Evolutionary conservation across 805 yeast genomes (phyloP), one percentile per base, ranked within the genome.

Genomic region (Kregervanrija fluxuum): DNA sequence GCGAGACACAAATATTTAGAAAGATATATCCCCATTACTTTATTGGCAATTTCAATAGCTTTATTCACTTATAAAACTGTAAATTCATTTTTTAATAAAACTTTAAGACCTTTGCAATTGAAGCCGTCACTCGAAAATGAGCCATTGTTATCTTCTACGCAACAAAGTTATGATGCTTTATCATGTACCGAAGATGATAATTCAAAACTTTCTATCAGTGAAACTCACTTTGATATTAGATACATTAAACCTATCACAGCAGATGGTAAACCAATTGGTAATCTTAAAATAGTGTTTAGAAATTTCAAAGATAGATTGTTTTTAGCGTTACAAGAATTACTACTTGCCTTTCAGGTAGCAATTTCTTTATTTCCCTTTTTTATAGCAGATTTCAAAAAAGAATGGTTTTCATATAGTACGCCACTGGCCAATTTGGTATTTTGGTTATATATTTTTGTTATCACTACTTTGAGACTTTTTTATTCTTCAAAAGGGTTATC

Each of bases 221-320:
- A 75, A 31, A 74, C 74, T 38, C 93, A 84, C 59, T 85, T 84
- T 52, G 85, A 85, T 51, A 70, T 84, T 31, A 68, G 74, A 14
- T 71, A 74, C 15, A 59, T 84, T 33, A 66, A 73, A 11, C 74
- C 79, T 13, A 64, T 73, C 2, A 74, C 74, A 47, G 70, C 71
- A 9, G 81, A 80, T 59, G 89, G 88, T 5, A 70, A 74, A 10
- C 77, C 81, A 8, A 80, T 79, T 48, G 87, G 88, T 3, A 59
- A 62, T 8, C 56, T 68, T n/a, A 63, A 68, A 47, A 56, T 70
- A 15, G 69, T 80, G 2, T 68, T 62, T 43, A 76, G 85, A 58
- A 66, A 69, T 28, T 54, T 64, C 8, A 49, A 49, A n/a, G 91
- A 84, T 51, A 72, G 79, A 49, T 48, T 74, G 30, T 71, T 79